phyloP scores from a whole-genome alignment of 225 moss, liverwort and hornwort genomes.

The Polytrichum commune region DNA sequence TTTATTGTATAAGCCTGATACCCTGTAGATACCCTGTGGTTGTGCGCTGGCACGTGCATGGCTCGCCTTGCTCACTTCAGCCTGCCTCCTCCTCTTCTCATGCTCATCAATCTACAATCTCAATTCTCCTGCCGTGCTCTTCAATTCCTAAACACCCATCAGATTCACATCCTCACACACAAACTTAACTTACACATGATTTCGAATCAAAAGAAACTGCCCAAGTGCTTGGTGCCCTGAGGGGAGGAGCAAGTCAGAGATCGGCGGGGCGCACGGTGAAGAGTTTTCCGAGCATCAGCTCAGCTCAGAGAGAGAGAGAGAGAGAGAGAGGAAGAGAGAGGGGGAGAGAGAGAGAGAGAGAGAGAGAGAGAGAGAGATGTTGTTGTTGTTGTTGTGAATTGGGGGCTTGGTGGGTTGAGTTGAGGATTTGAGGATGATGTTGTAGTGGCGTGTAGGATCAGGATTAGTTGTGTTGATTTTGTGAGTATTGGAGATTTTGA shows the following conservation, averaged over 20 bases:
- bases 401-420: background rate
- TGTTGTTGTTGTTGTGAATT: constrained; percentile 2
- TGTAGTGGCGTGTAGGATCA: background rate
- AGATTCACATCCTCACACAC: background rate
- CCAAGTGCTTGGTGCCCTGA: background rate
- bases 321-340: background rate
- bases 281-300: constrained; percentile 4
- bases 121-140: background rate
- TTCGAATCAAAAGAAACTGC: background rate
- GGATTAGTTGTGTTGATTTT: background rate
- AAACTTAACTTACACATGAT: background rate
- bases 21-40: background rate
- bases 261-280: background rate
- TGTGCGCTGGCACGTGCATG: background rate
- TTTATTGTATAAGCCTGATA: too few relatives aligned
- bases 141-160: background rate
- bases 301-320: constrained; percentile 3
- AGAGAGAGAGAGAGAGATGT: background rate
- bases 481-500: background rate
- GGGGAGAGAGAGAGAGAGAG: too few relatives aligned
- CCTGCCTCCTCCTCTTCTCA: background rate
- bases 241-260: background rate
- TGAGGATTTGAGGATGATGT: background rate
- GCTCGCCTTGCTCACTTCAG: background rate
- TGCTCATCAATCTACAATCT: background rate